Evolutionary conservation across 129 eudicot genomes (phyloP).

Genomic region (Kitagawia praeruptora): DNA sequence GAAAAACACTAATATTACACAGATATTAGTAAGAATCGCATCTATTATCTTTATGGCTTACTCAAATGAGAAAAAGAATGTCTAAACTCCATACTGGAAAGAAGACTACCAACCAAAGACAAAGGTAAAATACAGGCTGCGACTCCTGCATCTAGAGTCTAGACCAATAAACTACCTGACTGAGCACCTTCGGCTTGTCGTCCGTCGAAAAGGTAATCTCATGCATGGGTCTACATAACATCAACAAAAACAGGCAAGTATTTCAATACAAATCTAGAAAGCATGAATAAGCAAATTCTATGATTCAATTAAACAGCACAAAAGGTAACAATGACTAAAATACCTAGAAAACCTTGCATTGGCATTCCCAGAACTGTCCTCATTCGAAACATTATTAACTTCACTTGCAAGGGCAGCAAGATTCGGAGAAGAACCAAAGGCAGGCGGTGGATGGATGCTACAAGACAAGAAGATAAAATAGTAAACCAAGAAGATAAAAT

Average conservation of each 20-base stretch:
- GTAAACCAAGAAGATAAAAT: neutral
- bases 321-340: neutral
- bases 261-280: conserved; percentile 2
- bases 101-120: neutral
- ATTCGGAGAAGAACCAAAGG: conserved; percentile 70
- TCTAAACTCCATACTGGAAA: neutral
- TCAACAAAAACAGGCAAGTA: conserved; percentile 4
- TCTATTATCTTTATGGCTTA: neutral
- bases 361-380: conserved; percentile 29
- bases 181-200: conserved; percentile 67
- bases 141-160: neutral
- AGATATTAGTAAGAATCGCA: neutral
- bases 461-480: neutral
- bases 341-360: conserved; percentile 30
- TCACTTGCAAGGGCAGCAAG: conserved; percentile 50
- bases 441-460: conserved; percentile 62
- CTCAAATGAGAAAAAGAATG: neutral
- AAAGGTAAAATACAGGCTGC: neutral
- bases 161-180: conserved; percentile 42
- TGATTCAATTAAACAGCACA: neutral
- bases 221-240: conserved; percentile 64
- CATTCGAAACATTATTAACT: conserved; percentile 27
- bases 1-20: neutral
- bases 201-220: conserved; percentile 74
- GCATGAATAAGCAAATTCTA: neutral